These are phyloP conservation scores for Pulicaria dysenterica DNA, from an alignment of 129 eudicot genomes.

Conservation along the genomic window DNA sequence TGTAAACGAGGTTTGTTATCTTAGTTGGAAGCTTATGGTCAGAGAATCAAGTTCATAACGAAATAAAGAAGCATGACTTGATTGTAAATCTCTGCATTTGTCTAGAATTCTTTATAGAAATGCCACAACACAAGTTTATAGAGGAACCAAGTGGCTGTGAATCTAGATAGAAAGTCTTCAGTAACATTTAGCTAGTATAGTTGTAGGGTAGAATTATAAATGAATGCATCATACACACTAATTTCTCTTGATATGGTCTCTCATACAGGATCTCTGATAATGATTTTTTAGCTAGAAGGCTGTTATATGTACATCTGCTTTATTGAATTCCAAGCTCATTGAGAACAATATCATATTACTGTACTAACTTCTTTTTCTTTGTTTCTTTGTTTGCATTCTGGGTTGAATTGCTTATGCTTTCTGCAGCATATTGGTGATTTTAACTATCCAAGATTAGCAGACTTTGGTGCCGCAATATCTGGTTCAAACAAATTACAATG, in stretches of 20 bases:
- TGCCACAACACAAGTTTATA: too few species aligned
- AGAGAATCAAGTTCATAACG: not conserved
- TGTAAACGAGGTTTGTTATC: slow-evolving; percentile 1
- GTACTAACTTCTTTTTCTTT: not conserved
- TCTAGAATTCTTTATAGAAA: too few species aligned
- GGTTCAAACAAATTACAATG: slow-evolving; percentile 78
- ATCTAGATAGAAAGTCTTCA: too few species aligned
- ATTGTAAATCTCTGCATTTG: not conserved
- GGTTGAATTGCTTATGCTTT: slow-evolving; percentile 27
- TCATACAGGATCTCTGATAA: not conserved
- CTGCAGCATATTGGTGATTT: slow-evolving; percentile 97
- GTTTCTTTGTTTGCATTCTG: slow-evolving; percentile 12
- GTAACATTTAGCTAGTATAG: too few species aligned
- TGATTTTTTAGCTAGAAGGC: slow-evolving; percentile 8
- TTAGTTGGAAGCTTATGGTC: not conserved
- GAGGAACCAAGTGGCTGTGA: too few species aligned
- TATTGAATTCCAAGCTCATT: slow-evolving; percentile 1
- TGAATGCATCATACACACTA: too few species aligned
- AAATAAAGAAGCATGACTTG: not conserved
- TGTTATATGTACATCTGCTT: slow-evolving; percentile 2
- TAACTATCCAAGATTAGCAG: slow-evolving; percentile 88
- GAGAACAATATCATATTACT: slow-evolving; percentile 8
- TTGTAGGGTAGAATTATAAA: too few species aligned
- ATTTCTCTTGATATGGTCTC: too few species aligned
- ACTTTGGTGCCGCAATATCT: slow-evolving; percentile 98